Evolutionary conservation across 2,329 filamentous ascomycete genomes (phyloP).

Genomic region (Phaeosphaeria sp.): DNA sequence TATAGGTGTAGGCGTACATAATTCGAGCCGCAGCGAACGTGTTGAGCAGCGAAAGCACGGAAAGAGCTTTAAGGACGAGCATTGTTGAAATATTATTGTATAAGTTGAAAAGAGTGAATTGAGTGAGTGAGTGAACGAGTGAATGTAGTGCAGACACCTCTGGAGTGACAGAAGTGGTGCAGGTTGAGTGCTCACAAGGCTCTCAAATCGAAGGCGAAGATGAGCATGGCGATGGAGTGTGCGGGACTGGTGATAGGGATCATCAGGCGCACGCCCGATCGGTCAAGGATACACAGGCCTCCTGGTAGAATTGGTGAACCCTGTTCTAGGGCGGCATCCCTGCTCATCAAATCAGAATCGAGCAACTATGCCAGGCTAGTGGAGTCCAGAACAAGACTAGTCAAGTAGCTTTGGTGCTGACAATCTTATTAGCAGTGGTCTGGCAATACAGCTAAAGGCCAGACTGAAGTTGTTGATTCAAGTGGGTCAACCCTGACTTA

Average conservation of each 20-base stretch:
- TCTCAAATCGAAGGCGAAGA: background rate
- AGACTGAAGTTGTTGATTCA: background rate
- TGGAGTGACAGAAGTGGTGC: background rate
- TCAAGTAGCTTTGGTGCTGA: background rate
- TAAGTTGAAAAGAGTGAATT: background rate
- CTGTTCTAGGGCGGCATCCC: background rate
- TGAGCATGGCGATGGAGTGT: background rate
- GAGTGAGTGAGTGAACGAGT: background rate
- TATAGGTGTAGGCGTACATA: slow-evolving; percentile 18
- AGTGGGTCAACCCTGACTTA: no score
- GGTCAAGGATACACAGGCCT: background rate
- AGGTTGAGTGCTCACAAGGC: background rate
- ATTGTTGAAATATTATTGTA: background rate
- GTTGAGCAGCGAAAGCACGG: slow-evolving; percentile 14
- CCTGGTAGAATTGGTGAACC: background rate
- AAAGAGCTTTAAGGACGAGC: slow-evolving; percentile 7
- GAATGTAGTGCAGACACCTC: background rate
- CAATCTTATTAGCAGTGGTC: background rate
- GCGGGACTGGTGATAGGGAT: background rate
- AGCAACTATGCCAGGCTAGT: background rate
- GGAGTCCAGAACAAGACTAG: background rate
- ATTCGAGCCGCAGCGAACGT: slow-evolving; percentile 13
- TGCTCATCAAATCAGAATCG: background rate
- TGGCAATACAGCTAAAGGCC: background rate
- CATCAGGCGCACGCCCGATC: background rate